Evolutionary conservation across 1,284 basidiomycete genomes (phyloP), one percentile per base, ranked within the genome.

Genomic region (Boletus mariae): DNA sequence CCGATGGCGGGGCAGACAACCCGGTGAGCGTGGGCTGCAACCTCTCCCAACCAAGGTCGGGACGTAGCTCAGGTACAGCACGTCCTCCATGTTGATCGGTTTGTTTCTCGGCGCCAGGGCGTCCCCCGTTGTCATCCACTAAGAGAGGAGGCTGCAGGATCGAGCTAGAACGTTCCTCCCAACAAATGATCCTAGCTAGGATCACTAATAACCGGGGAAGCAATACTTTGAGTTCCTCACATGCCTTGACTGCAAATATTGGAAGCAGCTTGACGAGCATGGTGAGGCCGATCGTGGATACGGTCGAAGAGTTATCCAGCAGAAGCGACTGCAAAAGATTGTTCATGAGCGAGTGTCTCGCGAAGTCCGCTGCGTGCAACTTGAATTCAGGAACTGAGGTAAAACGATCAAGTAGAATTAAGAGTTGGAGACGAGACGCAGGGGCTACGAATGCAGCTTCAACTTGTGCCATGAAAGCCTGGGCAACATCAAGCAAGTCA

Each of bases 261-360:
- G 88, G 88, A n/a, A 92, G 72, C 5, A 89, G 66, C 68, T 87
- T 90, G 54, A 83, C 79, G 20, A 90, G 63, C 8, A 86, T 73
- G 1, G 78, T 79, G 40, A 90, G 71, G 7, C 76, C 82, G 47
- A 85, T 76, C 2, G 80, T 81, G 59, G 83, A 85, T 26, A 79
- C 73, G 1, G 84, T 88, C 8, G 87, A 82, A 28, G 87, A 90
- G 54, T 80, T 82, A 64, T 92, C 89, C 57, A 89, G 72, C 29
- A 85, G 70, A 26, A 91, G 74, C 2, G 84, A 90, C 46, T 77
- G 67, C 3, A 88, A 65, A 20, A 92, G 65, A 58, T 76, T 82
- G 17, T 72, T 70, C 70, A 86, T 79, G 48, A 92, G 74, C 5
- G 80, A 76, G 61, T 89, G 87, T 8, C 70, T 66, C 7, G 83